Percentiles rank a stretch among this genome's conserved stretches.
These are phyloP conservation scores for Chlorella sp. DNA, from an alignment of 139 green algal genomes.

Conservation along the genomic window DNA sequence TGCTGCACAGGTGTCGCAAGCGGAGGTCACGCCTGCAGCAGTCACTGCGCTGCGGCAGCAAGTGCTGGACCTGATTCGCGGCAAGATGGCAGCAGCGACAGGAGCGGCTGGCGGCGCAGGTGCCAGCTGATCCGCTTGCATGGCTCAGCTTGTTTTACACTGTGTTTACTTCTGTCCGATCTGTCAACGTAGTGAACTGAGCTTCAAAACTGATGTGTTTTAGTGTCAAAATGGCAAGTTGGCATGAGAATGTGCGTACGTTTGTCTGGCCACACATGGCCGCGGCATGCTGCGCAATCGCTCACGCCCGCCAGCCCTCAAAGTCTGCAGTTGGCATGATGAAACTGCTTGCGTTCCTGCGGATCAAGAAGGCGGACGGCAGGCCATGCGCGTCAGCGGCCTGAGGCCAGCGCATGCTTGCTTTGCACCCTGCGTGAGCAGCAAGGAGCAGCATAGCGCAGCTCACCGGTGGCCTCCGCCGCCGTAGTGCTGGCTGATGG, in stretches of 20 bases:
- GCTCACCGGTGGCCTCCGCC: conserved; percentile 53
- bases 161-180: no score
- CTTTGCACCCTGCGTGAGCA: no score
- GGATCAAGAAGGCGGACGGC: no score
- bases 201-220: no score
- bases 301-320: conserved; percentile 36
- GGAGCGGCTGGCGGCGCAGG: not conserved
- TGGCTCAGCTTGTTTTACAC: not conserved
- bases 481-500: conserved; percentile 42
- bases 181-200: no score
- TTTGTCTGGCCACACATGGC: not conserved
- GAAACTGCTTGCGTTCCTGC: conserved; percentile 51
- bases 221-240: not conserved
- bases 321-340: conserved; percentile 33
- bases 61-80: not conserved
- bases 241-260: not conserved
- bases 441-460: no score
- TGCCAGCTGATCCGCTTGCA: not conserved
- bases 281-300: not conserved
- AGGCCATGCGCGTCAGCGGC: no score
- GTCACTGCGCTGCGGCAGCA: not conserved
- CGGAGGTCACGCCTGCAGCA: conserved; percentile 9
- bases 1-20: not conserved
- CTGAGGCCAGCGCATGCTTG: no score
- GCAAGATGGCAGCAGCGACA: conserved; percentile 1